These are phyloP conservation scores for Hypoxylon intermedium DNA, from an alignment of 495 filamentous ascomycete species.

Conservation along the genomic window DNA sequence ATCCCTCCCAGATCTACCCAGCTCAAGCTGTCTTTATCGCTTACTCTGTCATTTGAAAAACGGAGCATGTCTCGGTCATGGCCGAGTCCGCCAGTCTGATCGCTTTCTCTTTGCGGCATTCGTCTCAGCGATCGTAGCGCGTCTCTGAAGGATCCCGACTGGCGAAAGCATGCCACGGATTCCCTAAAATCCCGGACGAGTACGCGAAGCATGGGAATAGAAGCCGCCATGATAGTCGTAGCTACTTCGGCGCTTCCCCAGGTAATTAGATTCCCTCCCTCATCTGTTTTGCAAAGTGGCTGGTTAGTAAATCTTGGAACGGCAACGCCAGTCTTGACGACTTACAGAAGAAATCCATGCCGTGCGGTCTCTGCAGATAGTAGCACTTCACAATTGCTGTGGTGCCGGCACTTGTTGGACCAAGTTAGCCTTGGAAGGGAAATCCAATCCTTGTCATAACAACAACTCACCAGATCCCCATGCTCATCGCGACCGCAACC, in stretches of 20 bases:
- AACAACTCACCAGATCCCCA: constrained; percentile 18
- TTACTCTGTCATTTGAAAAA: neutral
- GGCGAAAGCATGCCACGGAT: constrained; percentile 3
- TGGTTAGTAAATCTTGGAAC: constrained; percentile 17
- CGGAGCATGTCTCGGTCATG: neutral
- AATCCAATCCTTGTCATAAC: neutral
- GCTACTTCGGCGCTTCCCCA: constrained; percentile 41
- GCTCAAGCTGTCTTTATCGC: neutral
- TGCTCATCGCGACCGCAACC: constrained; percentile 23
- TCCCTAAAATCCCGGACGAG: constrained; percentile 13
- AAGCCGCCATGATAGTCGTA: constrained; percentile 14
- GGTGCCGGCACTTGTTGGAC: constrained; percentile 5
- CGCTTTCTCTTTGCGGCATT: constrained; percentile 1
- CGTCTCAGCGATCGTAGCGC: constrained; percentile 6
- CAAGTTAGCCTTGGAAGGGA: neutral
- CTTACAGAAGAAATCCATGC: constrained; percentile 32
- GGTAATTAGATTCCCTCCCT: constrained; percentile 43
- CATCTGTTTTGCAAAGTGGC: constrained; percentile 3
- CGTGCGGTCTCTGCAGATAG: constrained; percentile 1
- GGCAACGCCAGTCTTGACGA: constrained; percentile 9
- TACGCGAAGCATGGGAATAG: constrained; percentile 28
- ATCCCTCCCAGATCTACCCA: constrained; percentile 2
- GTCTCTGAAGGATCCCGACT: constrained; percentile 5
- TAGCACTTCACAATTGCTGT: constrained; percentile 16
- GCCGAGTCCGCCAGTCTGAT: neutral